These are phyloP conservation scores for Pyrenophora graminea DNA, from an alignment of 2,329 filamentous ascomycete genomes.

Conservation along the genomic window DNA sequence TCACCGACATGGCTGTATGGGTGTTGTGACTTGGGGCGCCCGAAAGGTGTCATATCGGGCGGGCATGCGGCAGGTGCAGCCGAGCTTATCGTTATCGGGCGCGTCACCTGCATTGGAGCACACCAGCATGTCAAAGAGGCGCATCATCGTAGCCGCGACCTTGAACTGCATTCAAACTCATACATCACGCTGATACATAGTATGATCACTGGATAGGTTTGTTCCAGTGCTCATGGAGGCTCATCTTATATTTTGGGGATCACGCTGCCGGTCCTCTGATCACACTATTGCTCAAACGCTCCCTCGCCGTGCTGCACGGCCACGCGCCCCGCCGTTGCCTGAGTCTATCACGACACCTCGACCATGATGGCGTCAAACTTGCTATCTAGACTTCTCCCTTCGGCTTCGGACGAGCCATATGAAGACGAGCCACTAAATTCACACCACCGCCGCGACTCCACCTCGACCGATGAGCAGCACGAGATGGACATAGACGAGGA, in stretches of 20 bases:
- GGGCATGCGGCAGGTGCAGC: constrained; percentile 23
- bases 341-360: constrained; percentile 16
- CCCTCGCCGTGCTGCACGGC: constrained; percentile 16
- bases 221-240: constrained; percentile 29
- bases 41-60: constrained; percentile 20
- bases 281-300: constrained; percentile 6
- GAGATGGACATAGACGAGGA: constrained; percentile 57
- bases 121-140: constrained; percentile 13
- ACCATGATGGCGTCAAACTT: constrained; percentile 59
- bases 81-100: constrained; percentile 35
- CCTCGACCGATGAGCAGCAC: constrained; percentile 48
- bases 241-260: constrained; percentile 19
- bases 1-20: constrained; percentile 33
- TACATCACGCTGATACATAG: constrained; percentile 19
- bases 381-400: constrained; percentile 57
- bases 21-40: constrained; percentile 18
- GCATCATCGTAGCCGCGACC: constrained; percentile 30
- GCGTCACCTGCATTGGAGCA: constrained; percentile 32
- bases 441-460: constrained; percentile 27
- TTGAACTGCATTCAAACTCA: constrained; percentile 7
- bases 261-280: constrained; percentile 24
- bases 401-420: constrained; percentile 53
- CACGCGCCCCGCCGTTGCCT: constrained; percentile 36
- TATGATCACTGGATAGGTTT: constrained; percentile 22
- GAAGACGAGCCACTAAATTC: constrained; percentile 45